Percentiles rank a stretch among this genome's conserved stretches.
These are phyloP conservation scores for Sherardia arvensis DNA, from an alignment of 257 asterid species.

Conservation along the genomic window DNA sequence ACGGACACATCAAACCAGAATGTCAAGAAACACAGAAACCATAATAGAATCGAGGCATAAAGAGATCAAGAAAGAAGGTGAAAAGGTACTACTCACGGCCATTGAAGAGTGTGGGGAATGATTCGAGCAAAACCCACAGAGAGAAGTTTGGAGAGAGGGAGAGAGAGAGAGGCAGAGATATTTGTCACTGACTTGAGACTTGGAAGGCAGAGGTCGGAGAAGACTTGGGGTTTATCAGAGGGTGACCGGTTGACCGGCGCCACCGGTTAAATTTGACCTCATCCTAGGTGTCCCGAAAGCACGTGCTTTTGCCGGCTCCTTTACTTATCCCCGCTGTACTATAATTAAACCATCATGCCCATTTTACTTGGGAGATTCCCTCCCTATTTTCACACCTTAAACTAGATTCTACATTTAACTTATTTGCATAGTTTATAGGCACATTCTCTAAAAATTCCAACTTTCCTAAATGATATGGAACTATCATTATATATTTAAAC, in stretches of 20 bases:
- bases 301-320: conserved; percentile 10
- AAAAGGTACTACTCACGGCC: conserved; percentile 19
- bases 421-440: too few species aligned
- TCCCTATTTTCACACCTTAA: neutral
- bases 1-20: neutral
- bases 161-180: neutral
- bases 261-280: conserved; percentile 14
- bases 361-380: neutral
- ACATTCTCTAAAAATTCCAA: too few species aligned
- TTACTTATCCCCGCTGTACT: neutral
- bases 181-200: neutral
- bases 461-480: too few species aligned
- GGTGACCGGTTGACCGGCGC: conserved; percentile 19
- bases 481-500: too few species aligned
- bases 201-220: neutral
- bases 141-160: neutral
- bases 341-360: neutral
- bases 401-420: neutral
- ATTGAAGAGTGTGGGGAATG: conserved; percentile 1
- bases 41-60: neutral
- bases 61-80: conserved; percentile 10
- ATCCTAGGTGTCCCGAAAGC: neutral
- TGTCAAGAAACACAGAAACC: neutral
- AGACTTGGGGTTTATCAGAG: conserved; percentile 6
- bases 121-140: conserved; percentile 9